Conservation (phyloP, 1,139 yeast genomes). For the Taphrina pruni region DNA sequence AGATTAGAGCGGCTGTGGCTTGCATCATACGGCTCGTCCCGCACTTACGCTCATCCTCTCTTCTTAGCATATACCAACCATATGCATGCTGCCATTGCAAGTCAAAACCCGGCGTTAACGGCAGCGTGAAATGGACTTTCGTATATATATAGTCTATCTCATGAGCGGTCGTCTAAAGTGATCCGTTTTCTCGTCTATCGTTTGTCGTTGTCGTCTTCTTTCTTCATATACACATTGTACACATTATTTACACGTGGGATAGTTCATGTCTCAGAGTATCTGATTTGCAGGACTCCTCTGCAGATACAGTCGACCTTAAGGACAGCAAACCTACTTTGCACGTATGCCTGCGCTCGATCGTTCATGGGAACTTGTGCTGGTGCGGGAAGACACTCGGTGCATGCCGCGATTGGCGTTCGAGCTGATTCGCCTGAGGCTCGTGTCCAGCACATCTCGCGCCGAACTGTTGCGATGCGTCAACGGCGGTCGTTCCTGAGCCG, state of each 20-base stretch:
- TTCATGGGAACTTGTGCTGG: conserved; percentile 22
- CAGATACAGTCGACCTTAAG: too few species aligned
- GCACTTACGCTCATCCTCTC: not conserved
- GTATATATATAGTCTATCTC: not conserved
- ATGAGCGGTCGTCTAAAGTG: conserved; percentile 5
- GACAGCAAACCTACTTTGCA: not conserved
- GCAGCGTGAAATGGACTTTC: not conserved
- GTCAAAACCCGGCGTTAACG: too few species aligned
- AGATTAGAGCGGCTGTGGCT: conserved; percentile 11
- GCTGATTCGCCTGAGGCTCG: conserved; percentile 27
- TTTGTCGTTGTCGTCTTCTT: not conserved
- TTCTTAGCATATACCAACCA: too few species aligned
- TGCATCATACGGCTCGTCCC: not conserved
- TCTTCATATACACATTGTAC: too few species aligned
- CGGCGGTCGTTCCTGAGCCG: conserved; percentile 13
- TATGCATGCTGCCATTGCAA: too few species aligned
- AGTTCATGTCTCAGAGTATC: too few species aligned
- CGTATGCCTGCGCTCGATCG: conserved; percentile 12
- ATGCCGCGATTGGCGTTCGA: conserved; percentile 19
- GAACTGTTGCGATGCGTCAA: conserved; percentile 4
- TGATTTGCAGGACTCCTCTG: too few species aligned
- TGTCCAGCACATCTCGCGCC: conserved; percentile 18
- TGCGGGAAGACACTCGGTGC: conserved; percentile 28
- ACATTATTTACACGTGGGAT: too few species aligned
- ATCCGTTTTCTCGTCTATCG: not conserved